These are phyloP conservation scores for Acorus gramineus DNA, from an alignment of 106 monocot species.

Conservation along the genomic window DNA sequence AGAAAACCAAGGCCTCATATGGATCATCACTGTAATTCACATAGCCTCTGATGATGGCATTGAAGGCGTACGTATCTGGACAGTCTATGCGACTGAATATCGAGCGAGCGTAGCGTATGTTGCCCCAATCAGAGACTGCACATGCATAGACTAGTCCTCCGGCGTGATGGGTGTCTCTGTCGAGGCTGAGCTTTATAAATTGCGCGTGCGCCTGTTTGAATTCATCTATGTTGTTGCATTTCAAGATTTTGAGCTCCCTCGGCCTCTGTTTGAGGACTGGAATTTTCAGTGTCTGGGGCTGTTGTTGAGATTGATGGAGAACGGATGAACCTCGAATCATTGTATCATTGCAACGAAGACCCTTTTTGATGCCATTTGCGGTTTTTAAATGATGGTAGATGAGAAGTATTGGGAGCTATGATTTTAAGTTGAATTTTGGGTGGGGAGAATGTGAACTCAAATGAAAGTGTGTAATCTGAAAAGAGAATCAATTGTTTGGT, in stretches of 20 bases:
- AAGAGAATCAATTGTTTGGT: too few species aligned
- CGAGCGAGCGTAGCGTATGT: slow-evolving; percentile 50
- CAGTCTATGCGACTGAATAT: slow-evolving; percentile 41
- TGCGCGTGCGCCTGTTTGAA: slow-evolving; percentile 66
- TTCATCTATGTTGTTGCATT: slow-evolving; percentile 35
- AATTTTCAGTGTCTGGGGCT: slow-evolving; percentile 1
- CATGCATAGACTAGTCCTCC: slow-evolving; percentile 50
- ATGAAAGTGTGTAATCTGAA: too few species aligned
- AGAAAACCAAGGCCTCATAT: slow-evolving; percentile 29
- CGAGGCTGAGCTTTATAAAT: slow-evolving; percentile 56
- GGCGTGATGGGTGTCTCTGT: slow-evolving; percentile 15
- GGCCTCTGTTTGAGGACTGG: slow-evolving; percentile 4
- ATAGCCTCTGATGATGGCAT: slow-evolving; percentile 57
- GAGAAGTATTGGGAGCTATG: too few species aligned
- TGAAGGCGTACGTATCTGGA: slow-evolving; percentile 47
- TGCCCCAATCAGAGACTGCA: slow-evolving; percentile 55
- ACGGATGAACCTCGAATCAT: slow-evolving; percentile 29
- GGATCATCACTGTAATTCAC: slow-evolving; percentile 24
- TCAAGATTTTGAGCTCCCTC: slow-evolving; percentile 4
- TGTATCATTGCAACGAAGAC: not conserved
- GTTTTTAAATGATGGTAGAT: too few species aligned
- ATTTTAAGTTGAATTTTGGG: too few species aligned
- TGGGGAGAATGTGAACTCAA: too few species aligned
- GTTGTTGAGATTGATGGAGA: slow-evolving; percentile 18
- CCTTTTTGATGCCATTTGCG: too few species aligned